Base-by-base conservation (phyloP, 2,329 filamentous ascomycete genomes). In the Mycosphaerella sp. region DNA sequence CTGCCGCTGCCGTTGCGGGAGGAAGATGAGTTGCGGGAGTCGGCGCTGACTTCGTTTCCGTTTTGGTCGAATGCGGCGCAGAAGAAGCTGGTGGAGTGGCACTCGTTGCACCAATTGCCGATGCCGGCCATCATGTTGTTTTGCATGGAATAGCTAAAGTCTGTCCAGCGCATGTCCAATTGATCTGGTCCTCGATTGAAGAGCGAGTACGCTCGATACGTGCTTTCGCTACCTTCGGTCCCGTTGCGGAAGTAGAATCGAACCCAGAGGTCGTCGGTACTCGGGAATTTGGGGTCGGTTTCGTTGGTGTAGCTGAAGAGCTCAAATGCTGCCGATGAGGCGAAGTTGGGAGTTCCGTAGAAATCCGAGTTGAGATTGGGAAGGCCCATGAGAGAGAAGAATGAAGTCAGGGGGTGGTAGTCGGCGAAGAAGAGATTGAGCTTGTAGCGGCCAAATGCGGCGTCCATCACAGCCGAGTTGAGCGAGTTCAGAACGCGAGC, bases 191-290 rank as follows among this genome's bases (percentile, higher is more conserved):
- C 73, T 51, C 72, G 67, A 43, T 73, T 72, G 62, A 83, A 82
- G 9, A 83, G 67, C 2, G 78, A 73, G 57, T 78, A 81, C 0
- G 72, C 58, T 12, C 68, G 64, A 32, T 73, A 70, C 31, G 65
- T 53, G 9, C 49, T 57, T 23, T 32, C 56, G 14, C 40, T 57
- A 14, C 55, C 54, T 23, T 71, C 68, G 0, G 79, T 80, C 46
- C 78, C 79, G 60, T 84, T 83, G 60, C 77, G 78, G 67, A 80
- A 77, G 53, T 76, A 70, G 64, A 83, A 81, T 17, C 78, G 74
- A 31, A 83, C 76, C 66, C 70, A 79, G 40, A 84, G 72, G 21
- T 81, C 71, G 2, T 69, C 64, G 0, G 63, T 62, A 11, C 58
- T 48, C 51, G 76, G 78, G 39, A 54, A 53, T 6, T 48, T 34